Evolutionary conservation across 306 rosid genomes (phyloP).

Genomic region (Malus asiatica): DNA sequence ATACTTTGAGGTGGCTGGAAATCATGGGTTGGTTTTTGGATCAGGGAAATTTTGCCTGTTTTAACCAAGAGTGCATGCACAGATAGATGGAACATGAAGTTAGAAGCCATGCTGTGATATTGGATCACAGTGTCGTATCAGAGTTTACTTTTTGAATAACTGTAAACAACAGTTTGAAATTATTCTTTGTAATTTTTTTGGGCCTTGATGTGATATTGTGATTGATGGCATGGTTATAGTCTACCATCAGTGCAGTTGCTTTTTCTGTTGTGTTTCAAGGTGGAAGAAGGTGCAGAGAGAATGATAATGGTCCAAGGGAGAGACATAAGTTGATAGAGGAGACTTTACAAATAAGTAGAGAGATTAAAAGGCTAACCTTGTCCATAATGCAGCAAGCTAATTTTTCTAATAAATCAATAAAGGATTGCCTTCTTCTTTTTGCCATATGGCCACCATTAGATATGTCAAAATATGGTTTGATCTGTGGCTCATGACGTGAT

Average conservation of each 20-base stretch:
- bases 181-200: not conserved
- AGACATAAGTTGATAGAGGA: not conserved
- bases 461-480: not conserved
- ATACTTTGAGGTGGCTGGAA: conserved; percentile 28
- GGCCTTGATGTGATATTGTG: not conserved
- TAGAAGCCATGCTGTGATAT: conserved; percentile 48
- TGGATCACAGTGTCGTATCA: not conserved
- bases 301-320: not conserved
- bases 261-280: not conserved
- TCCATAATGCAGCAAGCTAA: not conserved
- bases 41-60: conserved; percentile 56
- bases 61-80: conserved; percentile 37
- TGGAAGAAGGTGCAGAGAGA: not conserved
- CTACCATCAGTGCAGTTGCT: not conserved
- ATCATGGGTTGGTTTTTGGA: conserved; percentile 56
- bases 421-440: not conserved
- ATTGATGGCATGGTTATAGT: not conserved
- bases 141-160: conserved; percentile 7
- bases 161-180: not conserved
- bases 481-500: not conserved
- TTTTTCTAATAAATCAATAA: not conserved
- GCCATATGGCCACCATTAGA: not conserved
- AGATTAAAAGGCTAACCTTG: not conserved
- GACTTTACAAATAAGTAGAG: not conserved
- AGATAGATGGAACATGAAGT: conserved; percentile 35